A percentile compares a stretch with the other conserved stretches of the same genome.
Evolutionary conservation across 345 rosid genomes (phyloP).

Genomic region (Gossypium longicalyx): DNA sequence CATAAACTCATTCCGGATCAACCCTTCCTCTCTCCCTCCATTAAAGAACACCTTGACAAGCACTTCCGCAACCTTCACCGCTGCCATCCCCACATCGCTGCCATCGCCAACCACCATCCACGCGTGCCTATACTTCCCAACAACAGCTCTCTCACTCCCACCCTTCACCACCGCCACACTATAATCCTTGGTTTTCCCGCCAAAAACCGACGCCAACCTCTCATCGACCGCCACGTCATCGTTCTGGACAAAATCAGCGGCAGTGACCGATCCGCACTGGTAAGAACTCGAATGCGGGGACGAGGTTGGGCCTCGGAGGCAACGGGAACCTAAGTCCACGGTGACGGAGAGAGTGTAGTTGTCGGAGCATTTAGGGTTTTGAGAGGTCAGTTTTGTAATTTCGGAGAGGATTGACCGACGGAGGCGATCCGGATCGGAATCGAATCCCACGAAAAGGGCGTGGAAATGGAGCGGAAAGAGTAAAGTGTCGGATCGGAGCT

Average conservation of each 20-base stretch:
- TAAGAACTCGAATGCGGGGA: slow-evolving; percentile 27
- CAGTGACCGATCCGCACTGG: slow-evolving; percentile 46
- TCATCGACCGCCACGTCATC: slow-evolving; percentile 53
- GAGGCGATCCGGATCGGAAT: slow-evolving; percentile 31
- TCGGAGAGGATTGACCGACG: slow-evolving; percentile 37
- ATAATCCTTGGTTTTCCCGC: slow-evolving; percentile 24
- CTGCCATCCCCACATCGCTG: slow-evolving; percentile 34
- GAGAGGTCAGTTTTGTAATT: slow-evolving; percentile 38
- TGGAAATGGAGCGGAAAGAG: slow-evolving; percentile 64
- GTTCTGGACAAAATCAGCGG: slow-evolving; percentile 27
- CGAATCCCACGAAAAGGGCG: slow-evolving; percentile 51
- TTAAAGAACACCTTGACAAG: slow-evolving; percentile 69
- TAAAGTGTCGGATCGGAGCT: slow-evolving; percentile 40
- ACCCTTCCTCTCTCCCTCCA: slow-evolving; percentile 75
- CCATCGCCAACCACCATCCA: slow-evolving; percentile 65
- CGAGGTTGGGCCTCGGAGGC: slow-evolving; percentile 23
- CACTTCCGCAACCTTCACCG: slow-evolving; percentile 54
- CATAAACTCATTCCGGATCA: slow-evolving; percentile 78
- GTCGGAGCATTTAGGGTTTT: slow-evolving; percentile 32
- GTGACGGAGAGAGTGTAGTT: slow-evolving; percentile 58
- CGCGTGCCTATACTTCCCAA: slow-evolving; percentile 83
- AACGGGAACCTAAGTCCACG: slow-evolving; percentile 32
- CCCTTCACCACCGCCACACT: slow-evolving; percentile 54
- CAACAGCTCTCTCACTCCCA: slow-evolving; percentile 40
- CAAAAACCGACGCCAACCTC: slow-evolving; percentile 39